These are phyloP conservation scores for Cenchrus fungigraminus DNA, from an alignment of 176 grass and related monocot genomes.

Conservation along the genomic window DNA sequence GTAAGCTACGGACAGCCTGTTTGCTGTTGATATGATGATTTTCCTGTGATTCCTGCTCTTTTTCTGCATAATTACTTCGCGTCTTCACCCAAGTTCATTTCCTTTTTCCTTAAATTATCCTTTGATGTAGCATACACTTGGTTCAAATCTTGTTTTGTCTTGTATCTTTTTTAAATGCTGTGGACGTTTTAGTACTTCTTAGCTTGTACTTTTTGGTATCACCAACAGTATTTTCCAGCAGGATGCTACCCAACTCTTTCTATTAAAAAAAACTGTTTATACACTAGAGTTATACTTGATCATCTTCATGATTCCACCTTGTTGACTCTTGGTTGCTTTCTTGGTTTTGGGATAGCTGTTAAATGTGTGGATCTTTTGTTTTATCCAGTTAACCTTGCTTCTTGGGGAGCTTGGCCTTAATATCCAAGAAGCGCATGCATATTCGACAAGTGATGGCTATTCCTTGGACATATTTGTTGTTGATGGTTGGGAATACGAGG, in stretches of 20 bases:
- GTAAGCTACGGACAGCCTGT: constrained; percentile 17
- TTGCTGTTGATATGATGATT: constrained; percentile 5
- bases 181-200: neutral
- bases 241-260: neutral
- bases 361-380: constrained; percentile 14
- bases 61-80: neutral
- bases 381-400: constrained; percentile 61
- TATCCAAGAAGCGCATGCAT: constrained; percentile 84
- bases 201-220: neutral
- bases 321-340: neutral
- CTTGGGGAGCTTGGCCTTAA: constrained; percentile 75
- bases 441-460: constrained; percentile 72
- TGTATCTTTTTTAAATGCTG: neutral
- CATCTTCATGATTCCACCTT: neutral
- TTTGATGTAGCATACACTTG: neutral
- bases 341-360: constrained; percentile 15
- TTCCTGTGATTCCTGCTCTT: constrained; percentile 6
- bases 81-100: constrained; percentile 2
- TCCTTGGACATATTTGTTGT: constrained; percentile 86
- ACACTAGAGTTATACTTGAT: constrained; percentile 12
- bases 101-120: neutral
- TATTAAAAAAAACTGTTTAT: neutral
- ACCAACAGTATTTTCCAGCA: neutral
- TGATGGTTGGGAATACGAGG: constrained; percentile 69
- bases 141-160: neutral